Evolutionary conservation across 176 grass and related monocot genomes (phyloP).

Genomic region (Musa acuminata): DNA sequence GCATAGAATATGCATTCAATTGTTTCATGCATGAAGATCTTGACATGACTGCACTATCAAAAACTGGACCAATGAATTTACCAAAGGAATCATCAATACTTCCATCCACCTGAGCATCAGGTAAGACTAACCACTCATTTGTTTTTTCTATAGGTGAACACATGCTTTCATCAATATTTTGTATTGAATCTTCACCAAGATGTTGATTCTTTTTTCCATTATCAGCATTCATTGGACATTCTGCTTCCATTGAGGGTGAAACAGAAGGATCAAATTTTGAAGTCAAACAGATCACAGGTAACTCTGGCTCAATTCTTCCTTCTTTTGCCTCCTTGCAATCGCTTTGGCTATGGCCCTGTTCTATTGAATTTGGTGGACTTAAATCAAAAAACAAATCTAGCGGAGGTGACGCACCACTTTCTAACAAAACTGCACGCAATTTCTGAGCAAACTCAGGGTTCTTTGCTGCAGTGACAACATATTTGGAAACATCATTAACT

Average conservation of each 20-base stretch:
- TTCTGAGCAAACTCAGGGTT: conserved; percentile 55
- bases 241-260: neutral
- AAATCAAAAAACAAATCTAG: conserved; percentile 45
- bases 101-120: neutral
- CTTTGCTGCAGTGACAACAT: conserved; percentile 41
- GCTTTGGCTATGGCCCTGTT: neutral
- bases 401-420: conserved; percentile 48
- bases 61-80: neutral
- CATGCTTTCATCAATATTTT: neutral
- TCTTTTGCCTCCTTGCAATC: conserved; percentile 10
- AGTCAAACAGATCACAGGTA: neutral
- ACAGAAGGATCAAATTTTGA: neutral
- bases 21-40: conserved; percentile 16
- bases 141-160: neutral
- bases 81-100: neutral
- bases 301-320: conserved; percentile 5
- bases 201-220: neutral
- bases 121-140: conserved; percentile 2
- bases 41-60: neutral
- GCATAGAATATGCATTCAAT: conserved; percentile 5
- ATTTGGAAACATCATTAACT: conserved; percentile 50
- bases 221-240: conserved; percentile 22
- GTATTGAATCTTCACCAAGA: neutral
- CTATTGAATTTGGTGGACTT: conserved; percentile 17
- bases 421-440: conserved; percentile 54